Evolutionary conservation across 345 rosid genomes (phyloP).

Genomic region (Aquilaria yunnanensis): DNA sequence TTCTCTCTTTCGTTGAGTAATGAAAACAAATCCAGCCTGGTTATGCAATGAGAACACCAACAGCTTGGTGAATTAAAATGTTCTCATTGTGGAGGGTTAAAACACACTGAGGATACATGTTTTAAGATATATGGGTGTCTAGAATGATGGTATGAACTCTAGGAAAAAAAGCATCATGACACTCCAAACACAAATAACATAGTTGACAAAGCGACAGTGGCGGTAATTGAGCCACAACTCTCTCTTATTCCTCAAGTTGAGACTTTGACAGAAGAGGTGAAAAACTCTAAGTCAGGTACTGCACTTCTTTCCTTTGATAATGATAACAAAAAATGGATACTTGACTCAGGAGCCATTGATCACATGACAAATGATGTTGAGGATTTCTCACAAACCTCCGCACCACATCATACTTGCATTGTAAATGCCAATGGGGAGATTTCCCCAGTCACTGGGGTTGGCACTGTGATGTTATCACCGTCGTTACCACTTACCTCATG

Average conservation of each 20-base stretch:
- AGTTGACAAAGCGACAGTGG: background rate
- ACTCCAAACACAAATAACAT: background rate
- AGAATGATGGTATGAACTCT: no score
- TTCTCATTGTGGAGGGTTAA: background rate
- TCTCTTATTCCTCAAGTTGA: background rate
- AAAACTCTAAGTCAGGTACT: background rate
- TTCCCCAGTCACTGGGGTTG: no score
- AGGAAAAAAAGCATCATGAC: background rate
- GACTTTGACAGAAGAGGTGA: no score
- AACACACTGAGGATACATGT: no score
- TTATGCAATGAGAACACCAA: background rate
- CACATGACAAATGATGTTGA: background rate
- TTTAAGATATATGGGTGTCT: no score
- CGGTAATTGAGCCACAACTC: background rate
- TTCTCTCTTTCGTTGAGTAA: background rate
- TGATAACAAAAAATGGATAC: background rate
- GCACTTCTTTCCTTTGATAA: background rate
- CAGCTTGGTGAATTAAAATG: background rate
- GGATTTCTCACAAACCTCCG: background rate
- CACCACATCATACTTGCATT: no score
- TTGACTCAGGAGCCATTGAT: background rate
- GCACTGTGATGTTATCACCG: no score
- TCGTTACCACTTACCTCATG: background rate
- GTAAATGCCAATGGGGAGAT: no score
- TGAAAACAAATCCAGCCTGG: background rate